Conservation (phyloP, 148 eudicot genomes). For the Tetragonia tetragonoides region DNA sequence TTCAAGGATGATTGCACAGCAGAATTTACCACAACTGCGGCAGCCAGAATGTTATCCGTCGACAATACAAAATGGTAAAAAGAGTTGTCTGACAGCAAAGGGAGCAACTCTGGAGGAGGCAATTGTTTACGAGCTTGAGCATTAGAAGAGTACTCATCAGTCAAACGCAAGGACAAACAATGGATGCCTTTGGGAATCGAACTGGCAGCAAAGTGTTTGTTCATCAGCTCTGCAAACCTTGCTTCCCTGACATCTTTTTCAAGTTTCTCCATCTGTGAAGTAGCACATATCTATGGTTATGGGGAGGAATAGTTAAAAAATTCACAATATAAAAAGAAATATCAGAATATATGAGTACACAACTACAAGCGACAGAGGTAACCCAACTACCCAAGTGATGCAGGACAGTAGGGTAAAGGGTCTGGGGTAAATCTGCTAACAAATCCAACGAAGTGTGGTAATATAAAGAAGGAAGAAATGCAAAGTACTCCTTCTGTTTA, state of each 20-base stretch:
- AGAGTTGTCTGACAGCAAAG: constrained; percentile 82
- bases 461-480: not conserved
- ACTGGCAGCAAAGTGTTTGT: constrained; percentile 97
- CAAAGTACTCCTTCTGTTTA: too few species aligned
- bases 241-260: constrained; percentile 85
- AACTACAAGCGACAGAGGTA: constrained; percentile 1
- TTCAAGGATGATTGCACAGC: constrained; percentile 65
- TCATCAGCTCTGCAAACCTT: constrained; percentile 89
- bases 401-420: not conserved
- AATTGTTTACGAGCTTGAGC: constrained; percentile 96
- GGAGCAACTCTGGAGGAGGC: constrained; percentile 93
- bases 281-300: not conserved
- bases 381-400: not conserved
- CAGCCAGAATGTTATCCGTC: constrained; percentile 93
- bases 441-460: not conserved
- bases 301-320: not conserved
- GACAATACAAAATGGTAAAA: constrained; percentile 78
- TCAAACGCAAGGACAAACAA: constrained; percentile 91
- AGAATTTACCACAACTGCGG: constrained; percentile 91
- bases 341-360: not conserved
- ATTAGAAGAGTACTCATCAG: constrained; percentile 97
- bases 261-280: constrained; percentile 88
- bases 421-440: not conserved
- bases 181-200: constrained; percentile 95
- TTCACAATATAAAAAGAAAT: not conserved